phyloP scores from a whole-genome alignment of 2,329 filamentous ascomycete species.

The Fusarium scirpi region DNA sequence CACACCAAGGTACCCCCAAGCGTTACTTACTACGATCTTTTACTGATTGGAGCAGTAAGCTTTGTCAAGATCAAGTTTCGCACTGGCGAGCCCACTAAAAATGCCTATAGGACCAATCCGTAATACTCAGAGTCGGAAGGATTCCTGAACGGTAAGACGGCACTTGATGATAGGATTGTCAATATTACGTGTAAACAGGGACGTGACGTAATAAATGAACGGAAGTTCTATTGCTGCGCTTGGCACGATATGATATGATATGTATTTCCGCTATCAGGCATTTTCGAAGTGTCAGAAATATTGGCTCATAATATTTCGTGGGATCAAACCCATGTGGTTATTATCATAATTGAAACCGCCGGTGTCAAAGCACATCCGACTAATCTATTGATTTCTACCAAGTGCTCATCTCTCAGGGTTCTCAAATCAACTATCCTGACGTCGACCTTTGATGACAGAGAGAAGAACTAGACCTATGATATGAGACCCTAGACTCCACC shows the following conservation, averaged over 20 bases:
- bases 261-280: too few relatives aligned
- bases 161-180: background rate
- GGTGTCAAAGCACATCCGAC: background rate
- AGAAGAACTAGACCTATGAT: background rate
- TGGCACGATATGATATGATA: too few relatives aligned
- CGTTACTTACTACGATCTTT: background rate
- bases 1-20: background rate
- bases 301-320: too few relatives aligned
- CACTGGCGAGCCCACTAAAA: background rate
- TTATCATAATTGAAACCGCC: background rate
- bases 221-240: background rate
- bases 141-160: background rate
- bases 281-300: too few relatives aligned
- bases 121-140: background rate
- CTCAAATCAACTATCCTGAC: background rate
- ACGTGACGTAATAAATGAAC: background rate
- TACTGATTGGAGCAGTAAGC: background rate
- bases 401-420: background rate
- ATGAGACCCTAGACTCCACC: background rate
- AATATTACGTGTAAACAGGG: too few relatives aligned
- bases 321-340: too few relatives aligned
- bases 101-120: background rate
- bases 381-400: background rate
- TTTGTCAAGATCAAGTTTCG: background rate
- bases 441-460: background rate